Percentiles rank a stretch among this genome's conserved stretches.
Conservation (phyloP, 1,139 yeast species). For the Meyerozyma sp. region DNA sequence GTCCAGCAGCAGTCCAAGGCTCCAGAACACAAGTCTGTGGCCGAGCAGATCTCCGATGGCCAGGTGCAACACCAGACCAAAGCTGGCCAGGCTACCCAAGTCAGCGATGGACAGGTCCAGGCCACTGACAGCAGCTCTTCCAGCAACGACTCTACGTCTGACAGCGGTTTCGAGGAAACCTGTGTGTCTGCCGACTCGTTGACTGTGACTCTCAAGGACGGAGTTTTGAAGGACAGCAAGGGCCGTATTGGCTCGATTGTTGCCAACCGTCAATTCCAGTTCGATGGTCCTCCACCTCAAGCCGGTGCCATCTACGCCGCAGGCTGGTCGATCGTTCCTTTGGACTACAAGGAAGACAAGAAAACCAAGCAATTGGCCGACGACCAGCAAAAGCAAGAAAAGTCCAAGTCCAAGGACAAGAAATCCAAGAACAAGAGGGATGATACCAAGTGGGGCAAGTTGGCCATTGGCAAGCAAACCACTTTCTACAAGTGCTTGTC, state of each 20-base stretch:
- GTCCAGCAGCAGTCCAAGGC: too few species aligned
- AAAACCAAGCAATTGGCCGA: slow-evolving; percentile 8
- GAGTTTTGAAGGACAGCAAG: slow-evolving; percentile 25
- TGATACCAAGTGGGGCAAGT: slow-evolving; percentile 16
- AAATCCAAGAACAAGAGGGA: slow-evolving; percentile 13
- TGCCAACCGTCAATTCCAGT: slow-evolving; percentile 42
- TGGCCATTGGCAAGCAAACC: slow-evolving; percentile 35
- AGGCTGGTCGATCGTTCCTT: slow-evolving; percentile 32
- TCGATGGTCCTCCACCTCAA: slow-evolving; percentile 42
- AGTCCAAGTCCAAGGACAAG: not conserved
- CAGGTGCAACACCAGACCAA: slow-evolving; percentile 6
- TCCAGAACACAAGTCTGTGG: too few species aligned
- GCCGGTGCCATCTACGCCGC: slow-evolving; percentile 37
- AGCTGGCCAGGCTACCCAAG: slow-evolving; percentile 5
- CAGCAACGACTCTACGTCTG: not conserved
- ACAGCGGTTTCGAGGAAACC: slow-evolving; percentile 10
- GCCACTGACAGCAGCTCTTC: slow-evolving; percentile 4
- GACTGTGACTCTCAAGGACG: slow-evolving; percentile 21
- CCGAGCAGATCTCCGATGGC: slow-evolving; percentile 20
- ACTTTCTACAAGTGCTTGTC: slow-evolving; percentile 39
- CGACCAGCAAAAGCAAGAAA: slow-evolving; percentile 2
- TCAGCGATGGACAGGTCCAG: slow-evolving; percentile 4
- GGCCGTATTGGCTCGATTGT: slow-evolving; percentile 41
- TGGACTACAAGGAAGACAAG: slow-evolving; percentile 11
- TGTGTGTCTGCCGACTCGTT: slow-evolving; percentile 26